Conservation (phyloP, 345 rosid species). For the Noccaea bulbosa region DNA sequence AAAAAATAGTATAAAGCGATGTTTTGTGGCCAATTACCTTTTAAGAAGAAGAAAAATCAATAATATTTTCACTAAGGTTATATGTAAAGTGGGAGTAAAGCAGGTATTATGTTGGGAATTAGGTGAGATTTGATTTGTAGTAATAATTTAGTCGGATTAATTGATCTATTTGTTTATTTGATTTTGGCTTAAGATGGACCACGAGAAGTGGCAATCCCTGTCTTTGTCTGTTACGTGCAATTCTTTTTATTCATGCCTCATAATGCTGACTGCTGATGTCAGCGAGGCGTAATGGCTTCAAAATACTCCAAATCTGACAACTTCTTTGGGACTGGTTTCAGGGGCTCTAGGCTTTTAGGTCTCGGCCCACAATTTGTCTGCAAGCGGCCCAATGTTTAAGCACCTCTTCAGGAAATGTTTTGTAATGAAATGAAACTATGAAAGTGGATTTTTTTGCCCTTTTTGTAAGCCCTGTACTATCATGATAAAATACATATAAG, state of each 20-base stretch:
- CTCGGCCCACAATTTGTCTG: not conserved
- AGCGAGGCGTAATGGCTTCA: constrained; percentile 19
- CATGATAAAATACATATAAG: too few relatives aligned
- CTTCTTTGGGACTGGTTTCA: not conserved
- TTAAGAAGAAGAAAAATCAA: not conserved
- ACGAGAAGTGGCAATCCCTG: constrained; percentile 26
- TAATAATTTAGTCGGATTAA: not conserved
- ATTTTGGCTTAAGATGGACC: constrained; percentile 23
- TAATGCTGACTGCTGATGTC: constrained; percentile 6
- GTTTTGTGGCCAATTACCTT: not conserved
- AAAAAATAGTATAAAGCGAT: too few relatives aligned
- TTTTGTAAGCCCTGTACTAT: too few relatives aligned
- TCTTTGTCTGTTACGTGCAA: constrained; percentile 24
- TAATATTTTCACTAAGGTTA: not conserved
- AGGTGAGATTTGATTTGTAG: constrained; percentile 23
- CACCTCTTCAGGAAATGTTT: too few relatives aligned
- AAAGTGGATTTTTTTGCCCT: too few relatives aligned
- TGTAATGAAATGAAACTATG: too few relatives aligned
- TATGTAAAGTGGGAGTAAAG: constrained; percentile 25
- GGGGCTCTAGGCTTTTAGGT: not conserved
- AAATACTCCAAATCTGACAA: not conserved
- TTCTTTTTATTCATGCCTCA: constrained; percentile 6
- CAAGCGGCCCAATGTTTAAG: not conserved
- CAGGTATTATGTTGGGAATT: constrained; percentile 30
- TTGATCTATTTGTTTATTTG: constrained; percentile 3